These are phyloP conservation scores for Thalassia testudinum DNA, from an alignment of 116 monocot species.

Conservation along the genomic window DNA sequence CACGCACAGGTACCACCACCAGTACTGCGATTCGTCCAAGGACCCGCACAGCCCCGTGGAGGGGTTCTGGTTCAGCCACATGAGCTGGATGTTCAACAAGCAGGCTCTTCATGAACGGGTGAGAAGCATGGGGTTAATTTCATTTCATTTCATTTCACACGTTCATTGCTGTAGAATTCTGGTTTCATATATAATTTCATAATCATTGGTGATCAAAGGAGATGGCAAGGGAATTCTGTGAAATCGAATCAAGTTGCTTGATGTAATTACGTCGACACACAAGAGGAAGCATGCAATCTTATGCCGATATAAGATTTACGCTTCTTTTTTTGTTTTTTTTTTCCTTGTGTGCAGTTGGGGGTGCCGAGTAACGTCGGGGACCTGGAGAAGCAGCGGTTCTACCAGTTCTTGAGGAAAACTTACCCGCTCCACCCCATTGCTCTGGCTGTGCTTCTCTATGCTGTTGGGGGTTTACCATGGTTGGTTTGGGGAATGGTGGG, in stretches of 20 bases:
- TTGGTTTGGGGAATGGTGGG: constrained; percentile 30
- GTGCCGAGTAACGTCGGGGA: constrained; percentile 21
- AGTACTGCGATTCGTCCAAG: constrained; percentile 17
- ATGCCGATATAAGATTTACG: too few relatives aligned
- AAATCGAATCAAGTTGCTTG: too few relatives aligned
- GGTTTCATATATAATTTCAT: too few relatives aligned
- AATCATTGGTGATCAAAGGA: too few relatives aligned
- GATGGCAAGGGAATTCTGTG: too few relatives aligned
- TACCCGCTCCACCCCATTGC: constrained; percentile 4
- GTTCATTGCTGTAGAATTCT: too few relatives aligned
- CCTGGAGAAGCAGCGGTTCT: constrained; percentile 22
- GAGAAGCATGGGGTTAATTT: background rate
- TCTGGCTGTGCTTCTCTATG: constrained; percentile 11
- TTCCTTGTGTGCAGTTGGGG: background rate
- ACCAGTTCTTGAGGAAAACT: constrained; percentile 12
- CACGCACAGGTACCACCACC: constrained; percentile 33
- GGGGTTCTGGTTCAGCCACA: constrained; percentile 47
- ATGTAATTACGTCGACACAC: too few relatives aligned
- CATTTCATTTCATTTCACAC: too few relatives aligned
- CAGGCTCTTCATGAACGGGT: constrained; percentile 10
- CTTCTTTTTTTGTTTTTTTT: background rate
- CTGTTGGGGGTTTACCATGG: constrained; percentile 18
- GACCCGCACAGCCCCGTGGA: constrained; percentile 30
- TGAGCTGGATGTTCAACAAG: constrained; percentile 25
- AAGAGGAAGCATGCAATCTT: too few relatives aligned